phyloP scores from a whole-genome alignment of 345 rosid species.

The Citrus mangshanensis region DNA sequence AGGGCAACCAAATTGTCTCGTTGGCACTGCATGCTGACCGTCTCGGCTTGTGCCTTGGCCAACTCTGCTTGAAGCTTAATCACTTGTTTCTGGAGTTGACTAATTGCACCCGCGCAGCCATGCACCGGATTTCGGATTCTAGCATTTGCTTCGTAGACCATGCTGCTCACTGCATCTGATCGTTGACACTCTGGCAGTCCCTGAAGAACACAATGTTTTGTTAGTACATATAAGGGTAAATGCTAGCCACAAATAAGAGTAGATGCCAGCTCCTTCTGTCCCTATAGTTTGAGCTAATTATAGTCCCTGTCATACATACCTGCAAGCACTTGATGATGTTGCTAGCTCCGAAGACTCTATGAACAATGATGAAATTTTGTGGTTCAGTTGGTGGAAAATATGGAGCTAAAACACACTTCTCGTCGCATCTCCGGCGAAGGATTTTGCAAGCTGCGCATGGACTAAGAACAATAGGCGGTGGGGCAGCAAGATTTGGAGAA shows the following conservation, averaged over 20 bases:
- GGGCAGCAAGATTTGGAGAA: neutral
- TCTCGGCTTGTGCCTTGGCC: conserved; percentile 58
- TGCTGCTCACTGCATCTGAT: conserved; percentile 79
- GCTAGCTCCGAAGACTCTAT: conserved; percentile 62
- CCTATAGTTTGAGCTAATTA: too few species aligned
- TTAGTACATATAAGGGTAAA: too few species aligned
- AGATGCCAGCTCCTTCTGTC: too few species aligned
- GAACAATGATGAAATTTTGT: conserved; percentile 61
- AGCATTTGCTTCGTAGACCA: conserved; percentile 85
- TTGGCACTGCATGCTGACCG: conserved; percentile 46
- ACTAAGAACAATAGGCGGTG: conserved; percentile 32
- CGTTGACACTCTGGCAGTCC: conserved; percentile 74
- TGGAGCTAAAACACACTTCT: conserved; percentile 65
- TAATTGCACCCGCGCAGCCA: conserved; percentile 63
- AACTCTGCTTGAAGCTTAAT: conserved; percentile 52
- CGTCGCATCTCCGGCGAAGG: conserved; percentile 62
- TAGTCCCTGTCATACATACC: conserved; percentile 17
- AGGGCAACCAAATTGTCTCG: conserved; percentile 41
- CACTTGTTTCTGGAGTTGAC: conserved; percentile 52
- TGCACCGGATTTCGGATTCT: conserved; percentile 78
- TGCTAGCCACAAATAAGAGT: too few species aligned
- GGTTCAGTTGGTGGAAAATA: conserved; percentile 74
- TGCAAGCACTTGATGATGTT: conserved; percentile 64
- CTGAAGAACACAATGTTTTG: conserved; percentile 22
- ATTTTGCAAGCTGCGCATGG: conserved; percentile 79